These are phyloP conservation scores for Phytopythium sindhum DNA, from an alignment of 352 stramenopile genomes.

Conservation along the genomic window DNA sequence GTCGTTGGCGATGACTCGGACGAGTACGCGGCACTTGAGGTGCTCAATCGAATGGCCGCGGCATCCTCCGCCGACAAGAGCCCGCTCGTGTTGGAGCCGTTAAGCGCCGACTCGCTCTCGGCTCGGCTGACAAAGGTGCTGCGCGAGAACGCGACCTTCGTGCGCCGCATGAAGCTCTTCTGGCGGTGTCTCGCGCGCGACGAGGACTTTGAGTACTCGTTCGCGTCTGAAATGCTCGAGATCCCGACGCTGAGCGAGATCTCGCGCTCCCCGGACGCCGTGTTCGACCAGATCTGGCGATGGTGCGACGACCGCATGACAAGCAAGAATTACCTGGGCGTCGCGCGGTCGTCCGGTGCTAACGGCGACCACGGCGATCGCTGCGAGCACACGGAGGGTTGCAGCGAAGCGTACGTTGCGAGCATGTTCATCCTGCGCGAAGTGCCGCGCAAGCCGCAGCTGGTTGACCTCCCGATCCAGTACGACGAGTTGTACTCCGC, in stretches of 20 bases:
- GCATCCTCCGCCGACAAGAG: conserved; percentile 42
- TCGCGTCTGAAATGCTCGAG: conserved; percentile 16
- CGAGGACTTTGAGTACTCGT: conserved; percentile 12
- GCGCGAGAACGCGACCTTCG: conserved; percentile 50
- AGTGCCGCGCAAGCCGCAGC: conserved; percentile 38
- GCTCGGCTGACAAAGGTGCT: conserved; percentile 44
- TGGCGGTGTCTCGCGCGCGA: conserved; percentile 63
- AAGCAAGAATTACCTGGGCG: conserved; percentile 67
- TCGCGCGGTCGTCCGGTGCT: neutral
- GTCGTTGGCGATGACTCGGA: conserved; percentile 30
- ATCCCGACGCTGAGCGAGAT: conserved; percentile 57
- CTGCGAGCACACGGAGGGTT: conserved; percentile 84
- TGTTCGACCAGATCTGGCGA: conserved; percentile 78
- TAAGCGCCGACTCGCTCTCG: conserved; percentile 33
- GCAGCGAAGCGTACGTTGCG: conserved; percentile 80
- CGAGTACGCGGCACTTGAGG: conserved; percentile 40
- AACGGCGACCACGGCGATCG: conserved; percentile 70
- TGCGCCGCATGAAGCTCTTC: conserved; percentile 85
- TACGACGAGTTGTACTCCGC: conserved; percentile 86
- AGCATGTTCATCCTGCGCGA: conserved; percentile 89
- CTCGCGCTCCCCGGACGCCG: conserved; percentile 40
- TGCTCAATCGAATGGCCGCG: conserved; percentile 60
- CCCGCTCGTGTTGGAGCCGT: conserved; percentile 33
- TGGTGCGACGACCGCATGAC: conserved; percentile 85
- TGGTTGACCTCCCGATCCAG: conserved; percentile 80